A percentile compares a stretch with the other conserved stretches of the same genome.
Evolutionary conservation across 805 yeast species (phyloP).

Genomic region (Saccharomycopsis fermentans): DNA sequence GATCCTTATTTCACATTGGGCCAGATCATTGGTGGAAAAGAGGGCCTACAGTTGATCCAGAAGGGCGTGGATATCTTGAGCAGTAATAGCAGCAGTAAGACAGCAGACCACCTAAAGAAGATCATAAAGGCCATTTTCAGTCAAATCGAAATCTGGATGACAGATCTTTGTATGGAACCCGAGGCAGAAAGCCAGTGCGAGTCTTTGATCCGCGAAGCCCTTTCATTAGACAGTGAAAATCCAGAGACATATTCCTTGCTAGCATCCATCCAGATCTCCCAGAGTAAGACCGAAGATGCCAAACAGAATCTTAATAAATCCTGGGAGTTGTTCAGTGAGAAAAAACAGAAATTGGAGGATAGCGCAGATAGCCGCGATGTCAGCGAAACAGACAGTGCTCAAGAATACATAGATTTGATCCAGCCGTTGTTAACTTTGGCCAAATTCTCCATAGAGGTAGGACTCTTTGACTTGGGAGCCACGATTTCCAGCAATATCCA

Average conservation of each 20-base stretch:
- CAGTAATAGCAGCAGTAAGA: slow-evolving; percentile 21
- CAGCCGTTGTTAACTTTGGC: slow-evolving; percentile 67
- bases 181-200: slow-evolving; percentile 81
- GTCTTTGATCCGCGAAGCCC: slow-evolving; percentile 45
- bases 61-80: slow-evolving; percentile 30
- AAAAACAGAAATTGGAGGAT: slow-evolving; percentile 40
- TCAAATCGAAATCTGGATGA: slow-evolving; percentile 93
- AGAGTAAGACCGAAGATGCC: slow-evolving; percentile 69
- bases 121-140: slow-evolving; percentile 72
- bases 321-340: slow-evolving; percentile 57
- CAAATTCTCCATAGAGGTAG: slow-evolving; percentile 71
- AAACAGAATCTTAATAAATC: slow-evolving; percentile 51
- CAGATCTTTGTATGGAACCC: slow-evolving; percentile 90
- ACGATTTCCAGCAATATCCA: slow-evolving; percentile 56
- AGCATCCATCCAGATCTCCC: slow-evolving; percentile 85
- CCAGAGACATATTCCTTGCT: slow-evolving; percentile 77
- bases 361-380: slow-evolving; percentile 19
- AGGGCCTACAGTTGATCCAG: slow-evolving; percentile 54
- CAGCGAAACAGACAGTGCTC: slow-evolving; percentile 24
- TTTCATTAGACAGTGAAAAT: slow-evolving; percentile 40
- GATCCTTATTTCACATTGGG: slow-evolving; percentile 88
- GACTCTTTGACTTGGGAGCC: slow-evolving; percentile 53
- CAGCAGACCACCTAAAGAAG: slow-evolving; percentile 36
- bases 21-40: slow-evolving; percentile 75
- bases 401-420: slow-evolving; percentile 53